Base-by-base conservation (phyloP, 2,329 filamentous ascomycete species). In the Talaromyces verruculosus region DNA sequence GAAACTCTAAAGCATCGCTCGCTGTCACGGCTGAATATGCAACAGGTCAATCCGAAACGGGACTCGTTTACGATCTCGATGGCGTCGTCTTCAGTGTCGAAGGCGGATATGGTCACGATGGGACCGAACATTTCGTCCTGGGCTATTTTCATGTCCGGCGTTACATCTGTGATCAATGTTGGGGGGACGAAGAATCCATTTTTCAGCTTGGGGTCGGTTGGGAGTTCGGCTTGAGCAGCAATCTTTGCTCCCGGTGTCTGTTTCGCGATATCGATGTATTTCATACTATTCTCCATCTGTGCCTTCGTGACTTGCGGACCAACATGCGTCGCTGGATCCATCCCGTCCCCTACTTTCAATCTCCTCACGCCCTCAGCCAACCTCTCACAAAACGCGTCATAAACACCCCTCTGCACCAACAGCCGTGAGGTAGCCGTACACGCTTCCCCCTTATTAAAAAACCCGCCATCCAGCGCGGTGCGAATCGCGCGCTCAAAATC, bases 11-110 rank as follows among this genome's bases (percentile, higher is more conserved):
- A 51, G 5, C 47, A 51, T 7, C 13, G 22, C 47, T 51, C 47
- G 47, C 47, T 51, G 47, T 51, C 47, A 51, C 13, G 47, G 8
- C 47, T 51, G 47, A 51, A 51, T 51, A 51, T 28, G 47, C 47
- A 28, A 10, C 47, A 51, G 2, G 47, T 51, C 22, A 28, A 17
- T 3, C 22, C 22, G 7, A 51, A 51, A 1, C 47, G 47, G 10
- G 47, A 51, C 25, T 51, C 25, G 25, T 51, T 51, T 10, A 51
- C 47, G 25, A 51, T 51, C 2, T 11, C 4, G 2, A 51, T 30
- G 25, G 47, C 47, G 6, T 30, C 47, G 13, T 51, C 22, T 17
- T 28, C 47, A 2, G 47, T 30, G 13, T 51, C 47, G 13, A 51
- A 51, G 22, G 25, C 25, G 47, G 22, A 51, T 5, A 51, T 17